phyloP scores from a whole-genome alignment of 805 yeast species.

The Millerago galiae region DNA sequence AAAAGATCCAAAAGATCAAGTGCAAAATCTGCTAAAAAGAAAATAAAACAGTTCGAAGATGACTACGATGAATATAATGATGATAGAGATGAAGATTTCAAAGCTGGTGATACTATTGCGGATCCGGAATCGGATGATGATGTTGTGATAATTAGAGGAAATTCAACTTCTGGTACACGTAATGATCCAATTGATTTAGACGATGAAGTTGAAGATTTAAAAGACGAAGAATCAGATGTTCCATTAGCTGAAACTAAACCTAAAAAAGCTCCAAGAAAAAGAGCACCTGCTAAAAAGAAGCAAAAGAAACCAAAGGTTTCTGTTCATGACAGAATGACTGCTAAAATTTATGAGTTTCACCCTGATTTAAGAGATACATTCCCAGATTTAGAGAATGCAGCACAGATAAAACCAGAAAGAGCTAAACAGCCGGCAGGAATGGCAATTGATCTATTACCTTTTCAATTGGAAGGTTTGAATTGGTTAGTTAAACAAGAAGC shows the following conservation, averaged over 20 bases:
- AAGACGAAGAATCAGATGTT: constrained; percentile 17
- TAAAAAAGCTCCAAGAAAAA: constrained; percentile 14
- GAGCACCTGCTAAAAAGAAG: constrained; percentile 14
- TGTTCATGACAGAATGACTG: constrained; percentile 63
- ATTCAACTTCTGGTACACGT: constrained; percentile 8
- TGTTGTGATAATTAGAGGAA: constrained; percentile 10
- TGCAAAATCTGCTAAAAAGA: constrained; percentile 24
- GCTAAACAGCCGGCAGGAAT: constrained; percentile 77
- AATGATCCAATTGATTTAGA: constrained; percentile 16
- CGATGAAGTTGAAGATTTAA: constrained; percentile 11
- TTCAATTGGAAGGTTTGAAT: constrained; percentile 87
- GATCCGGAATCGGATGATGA: constrained; percentile 26
- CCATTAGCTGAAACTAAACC: constrained; percentile 23
- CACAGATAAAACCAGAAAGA: constrained; percentile 40
- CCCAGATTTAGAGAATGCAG: constrained; percentile 46
- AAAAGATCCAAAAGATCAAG: constrained; percentile 21
- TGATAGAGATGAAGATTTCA: constrained; percentile 22
- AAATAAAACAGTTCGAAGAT: constrained; percentile 22
- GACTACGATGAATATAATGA: constrained; percentile 30
- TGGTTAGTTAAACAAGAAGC: constrained; percentile 87
- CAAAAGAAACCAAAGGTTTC: constrained; percentile 49
- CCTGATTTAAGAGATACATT: constrained; percentile 75
- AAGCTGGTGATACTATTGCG: constrained; percentile 1
- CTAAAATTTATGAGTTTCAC: constrained; percentile 63
- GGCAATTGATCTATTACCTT: constrained; percentile 71